phyloP scores from a whole-genome alignment of 2,329 filamentous ascomycete genomes.

The Aspergillus sp. region DNA sequence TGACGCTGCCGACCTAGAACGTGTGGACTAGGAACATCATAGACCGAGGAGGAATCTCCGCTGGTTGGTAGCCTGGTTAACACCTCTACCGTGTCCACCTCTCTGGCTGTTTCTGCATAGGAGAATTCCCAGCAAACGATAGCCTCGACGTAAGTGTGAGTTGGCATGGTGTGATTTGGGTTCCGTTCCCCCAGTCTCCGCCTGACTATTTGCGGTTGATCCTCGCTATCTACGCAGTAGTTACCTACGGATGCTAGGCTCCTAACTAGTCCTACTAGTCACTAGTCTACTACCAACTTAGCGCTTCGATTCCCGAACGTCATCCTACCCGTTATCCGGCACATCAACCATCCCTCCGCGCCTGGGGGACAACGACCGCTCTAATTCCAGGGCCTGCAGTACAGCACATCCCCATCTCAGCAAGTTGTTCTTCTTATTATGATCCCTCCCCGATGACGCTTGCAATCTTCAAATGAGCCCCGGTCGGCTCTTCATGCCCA shows the following conservation, averaged over 20 bases:
- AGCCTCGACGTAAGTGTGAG: slow-evolving; percentile 13
- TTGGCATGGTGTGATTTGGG: slow-evolving; percentile 21
- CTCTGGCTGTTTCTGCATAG: no score
- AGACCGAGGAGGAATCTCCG: not conserved
- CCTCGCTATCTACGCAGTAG: slow-evolving; percentile 11
- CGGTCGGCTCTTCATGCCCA: slow-evolving; percentile 28
- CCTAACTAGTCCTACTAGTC: slow-evolving; percentile 8
- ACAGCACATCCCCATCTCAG: slow-evolving; percentile 11
- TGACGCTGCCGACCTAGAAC: not conserved
- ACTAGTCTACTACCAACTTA: slow-evolving; percentile 14
- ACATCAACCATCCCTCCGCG: slow-evolving; percentile 14
- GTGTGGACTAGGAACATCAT: not conserved
- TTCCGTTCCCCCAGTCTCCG: slow-evolving; percentile 19
- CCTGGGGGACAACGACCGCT: slow-evolving; percentile 1
- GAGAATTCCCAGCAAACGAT: not conserved
- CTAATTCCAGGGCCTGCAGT: not conserved
- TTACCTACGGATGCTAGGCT: no score
- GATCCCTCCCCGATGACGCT: slow-evolving; percentile 27
- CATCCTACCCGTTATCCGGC: slow-evolving; percentile 21
- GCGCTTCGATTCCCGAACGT: slow-evolving; percentile 27
- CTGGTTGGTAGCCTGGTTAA: not conserved
- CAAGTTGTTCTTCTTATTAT: slow-evolving; percentile 18
- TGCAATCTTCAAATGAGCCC: slow-evolving; percentile 26
- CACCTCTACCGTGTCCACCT: no score
- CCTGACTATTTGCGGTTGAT: slow-evolving; percentile 24